A percentile compares a stretch with the other conserved stretches of the same genome.
Conservation (phyloP, 441 rosid species). For the Adansonia grandidieri region DNA sequence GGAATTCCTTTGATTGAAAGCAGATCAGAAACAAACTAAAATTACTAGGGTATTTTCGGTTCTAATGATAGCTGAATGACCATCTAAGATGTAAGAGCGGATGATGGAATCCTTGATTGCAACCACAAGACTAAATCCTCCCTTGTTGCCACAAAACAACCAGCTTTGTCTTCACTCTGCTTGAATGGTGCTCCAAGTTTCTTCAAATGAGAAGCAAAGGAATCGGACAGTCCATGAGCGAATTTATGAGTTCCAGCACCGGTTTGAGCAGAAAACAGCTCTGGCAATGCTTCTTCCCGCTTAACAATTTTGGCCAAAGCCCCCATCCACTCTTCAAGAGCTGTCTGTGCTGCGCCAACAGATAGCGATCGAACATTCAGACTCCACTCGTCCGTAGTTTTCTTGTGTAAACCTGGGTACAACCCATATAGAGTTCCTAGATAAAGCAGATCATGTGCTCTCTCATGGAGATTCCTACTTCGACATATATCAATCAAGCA, state of each 20-base stretch:
- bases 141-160: constrained; percentile 73
- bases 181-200: constrained; percentile 72
- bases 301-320: constrained; percentile 60
- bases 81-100: constrained; percentile 33
- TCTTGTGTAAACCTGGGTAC: constrained; percentile 78
- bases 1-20: constrained; percentile 4
- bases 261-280: constrained; percentile 76
- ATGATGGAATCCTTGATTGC: constrained; percentile 56
- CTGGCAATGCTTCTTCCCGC: constrained; percentile 70
- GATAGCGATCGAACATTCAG: constrained; percentile 85
- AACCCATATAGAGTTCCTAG: constrained; percentile 77
- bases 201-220: constrained; percentile 68
- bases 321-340: constrained; percentile 87
- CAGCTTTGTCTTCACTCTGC: constrained; percentile 64
- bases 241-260: constrained; percentile 84
- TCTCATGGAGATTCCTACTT: constrained; percentile 50
- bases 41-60: not conserved
- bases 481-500: constrained; percentile 87
- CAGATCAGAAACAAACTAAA: constrained; percentile 5
- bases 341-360: constrained; percentile 83
- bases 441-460: constrained; percentile 87
- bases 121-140: constrained; percentile 78
- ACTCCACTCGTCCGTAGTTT: constrained; percentile 72
- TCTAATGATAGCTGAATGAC: not conserved
- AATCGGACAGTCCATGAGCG: constrained; percentile 71